phyloP scores from a whole-genome alignment of 73 alveolate species.

The Diophrys sp. region DNA sequence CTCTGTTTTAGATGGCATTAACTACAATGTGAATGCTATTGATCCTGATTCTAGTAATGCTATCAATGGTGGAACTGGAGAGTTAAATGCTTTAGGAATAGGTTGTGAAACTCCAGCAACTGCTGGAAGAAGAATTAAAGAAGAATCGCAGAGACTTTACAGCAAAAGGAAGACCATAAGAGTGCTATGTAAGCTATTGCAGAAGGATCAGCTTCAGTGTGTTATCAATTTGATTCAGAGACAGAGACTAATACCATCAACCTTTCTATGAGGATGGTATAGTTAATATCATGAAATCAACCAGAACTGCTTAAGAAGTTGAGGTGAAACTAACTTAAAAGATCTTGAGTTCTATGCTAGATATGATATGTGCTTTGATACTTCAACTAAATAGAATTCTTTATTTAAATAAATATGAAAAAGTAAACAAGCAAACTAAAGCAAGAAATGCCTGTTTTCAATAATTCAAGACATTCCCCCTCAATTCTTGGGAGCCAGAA shows the following conservation, averaged over 20 bases:
- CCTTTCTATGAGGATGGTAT: not conserved
- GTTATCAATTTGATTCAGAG: not conserved
- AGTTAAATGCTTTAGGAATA: too few relatives aligned
- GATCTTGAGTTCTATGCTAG: not conserved
- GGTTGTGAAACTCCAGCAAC: not conserved
- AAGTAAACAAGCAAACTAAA: too few relatives aligned
- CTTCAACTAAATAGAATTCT: not conserved
- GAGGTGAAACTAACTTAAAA: not conserved
- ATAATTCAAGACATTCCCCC: too few relatives aligned
- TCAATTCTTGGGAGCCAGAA: too few relatives aligned
- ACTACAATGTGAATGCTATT: too few relatives aligned
- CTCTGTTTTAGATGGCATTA: too few relatives aligned
- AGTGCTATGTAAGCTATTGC: not conserved
- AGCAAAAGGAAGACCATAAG: not conserved
- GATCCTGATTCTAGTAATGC: too few relatives aligned
- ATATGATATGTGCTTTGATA: not conserved
- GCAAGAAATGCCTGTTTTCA: too few relatives aligned
- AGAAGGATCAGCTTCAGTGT: not conserved
- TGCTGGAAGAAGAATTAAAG: not conserved
- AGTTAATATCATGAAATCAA: not conserved
- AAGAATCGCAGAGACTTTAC: not conserved
- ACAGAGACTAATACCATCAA: not conserved
- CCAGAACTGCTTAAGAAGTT: not conserved
- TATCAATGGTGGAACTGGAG: too few relatives aligned
- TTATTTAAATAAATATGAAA: too few relatives aligned